Percentiles rank a stretch among this genome's conserved stretches.
phyloP scores from a whole-genome alignment of 2,329 filamentous ascomycete genomes.

The Epichloe gansuensis region DNA sequence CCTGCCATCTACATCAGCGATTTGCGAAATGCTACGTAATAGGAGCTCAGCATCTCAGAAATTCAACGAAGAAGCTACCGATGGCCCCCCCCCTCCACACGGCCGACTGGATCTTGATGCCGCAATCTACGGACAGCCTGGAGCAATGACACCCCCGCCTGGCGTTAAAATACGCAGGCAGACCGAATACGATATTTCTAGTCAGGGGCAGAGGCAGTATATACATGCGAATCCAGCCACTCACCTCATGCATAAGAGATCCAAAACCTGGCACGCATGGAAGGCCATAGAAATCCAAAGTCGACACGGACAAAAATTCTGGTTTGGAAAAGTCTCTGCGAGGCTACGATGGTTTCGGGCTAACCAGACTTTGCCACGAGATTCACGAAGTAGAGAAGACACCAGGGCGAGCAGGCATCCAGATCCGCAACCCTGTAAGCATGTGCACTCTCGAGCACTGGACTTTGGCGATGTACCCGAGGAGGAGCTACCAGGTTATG shows the following conservation, averaged over 20 bases:
- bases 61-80: background rate
- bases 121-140: constrained; percentile 25
- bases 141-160: constrained; percentile 12
- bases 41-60: background rate
- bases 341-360: constrained; percentile 22
- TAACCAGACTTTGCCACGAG: constrained; percentile 6
- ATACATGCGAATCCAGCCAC: constrained; percentile 37
- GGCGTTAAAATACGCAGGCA: constrained; percentile 9
- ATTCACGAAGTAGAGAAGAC: constrained; percentile 6
- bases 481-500: constrained; percentile 30
- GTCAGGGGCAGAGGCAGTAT: constrained; percentile 24
- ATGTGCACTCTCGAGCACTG: constrained; percentile 14
- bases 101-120: constrained; percentile 22
- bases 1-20: background rate
- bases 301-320: constrained; percentile 36
- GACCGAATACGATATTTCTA: background rate
- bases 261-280: constrained; percentile 30
- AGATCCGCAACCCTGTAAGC: constrained; percentile 16
- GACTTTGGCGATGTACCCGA: constrained; percentile 27
- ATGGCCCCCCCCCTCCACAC: background rate
- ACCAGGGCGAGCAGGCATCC: background rate
- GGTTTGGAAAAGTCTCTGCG: constrained; percentile 32
- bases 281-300: constrained; percentile 38
- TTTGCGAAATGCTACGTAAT: background rate
- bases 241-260: constrained; percentile 31